Base-by-base conservation (phyloP, 192 early-diverging fungal species). In the Entomortierella beljakovae region DNA sequence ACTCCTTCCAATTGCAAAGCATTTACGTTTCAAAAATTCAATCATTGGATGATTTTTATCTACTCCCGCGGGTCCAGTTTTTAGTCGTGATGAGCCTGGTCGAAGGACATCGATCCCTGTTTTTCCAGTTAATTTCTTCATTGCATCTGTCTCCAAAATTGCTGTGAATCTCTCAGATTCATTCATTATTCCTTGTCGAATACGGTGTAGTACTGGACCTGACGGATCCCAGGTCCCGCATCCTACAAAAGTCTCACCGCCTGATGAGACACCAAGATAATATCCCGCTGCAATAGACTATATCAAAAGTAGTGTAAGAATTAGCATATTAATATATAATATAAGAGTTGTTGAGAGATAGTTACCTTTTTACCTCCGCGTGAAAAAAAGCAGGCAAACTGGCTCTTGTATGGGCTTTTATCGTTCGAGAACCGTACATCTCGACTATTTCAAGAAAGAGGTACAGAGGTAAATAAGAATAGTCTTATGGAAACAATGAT, bases 361-460 rank as follows among this genome's bases (percentile, higher is more conserved):
- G 29, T 23, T 59, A 77, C 73, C 66, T 88, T 89, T 33, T 80
- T 83, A 0, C 88, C 88, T 29, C 72, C 84, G 18, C 61, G 58
- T 0, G 84, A 81, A 38, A 85, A 88, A 22, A 72, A 63, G 23
- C 80, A 83, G 2, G 82, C 54, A 3, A 88, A 33, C 29, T 81
- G 64, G 2, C 64, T 70, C 68, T 91, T 91, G 65, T 91, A 91
- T 0, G 88, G 90, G 15, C 68, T 63, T 57, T 80, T 80, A 18
- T 87, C 88, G 20, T 85, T 84, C 1, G 85, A 82, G 68, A 91
- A 91, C 7, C 90, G 73, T 9, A 91, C 57, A 60, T 91, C 90
- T 8, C 88, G 84, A 64, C 88, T 89, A 70, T 55, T 42, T 48
- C 3, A 68, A 50, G 8, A 83, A 38, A 33, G 38, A 16, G 52